phyloP scores from a whole-genome alignment of 441 rosid species.

The Erodium trifolium region DNA sequence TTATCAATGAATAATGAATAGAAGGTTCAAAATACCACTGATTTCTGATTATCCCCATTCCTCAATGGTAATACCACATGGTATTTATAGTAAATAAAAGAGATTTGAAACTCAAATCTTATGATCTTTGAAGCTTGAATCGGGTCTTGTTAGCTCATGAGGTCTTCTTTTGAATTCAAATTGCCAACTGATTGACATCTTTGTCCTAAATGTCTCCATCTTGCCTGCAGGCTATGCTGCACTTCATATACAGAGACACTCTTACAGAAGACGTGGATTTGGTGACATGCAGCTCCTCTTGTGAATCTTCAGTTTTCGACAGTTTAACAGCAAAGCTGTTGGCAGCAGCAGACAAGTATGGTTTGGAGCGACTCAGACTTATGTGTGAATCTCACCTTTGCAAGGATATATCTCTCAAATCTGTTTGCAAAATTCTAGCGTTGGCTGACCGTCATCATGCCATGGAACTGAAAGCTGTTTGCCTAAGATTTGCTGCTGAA shows the following conservation, averaged over 20 bases:
- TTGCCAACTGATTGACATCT: neutral
- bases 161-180: too few relatives aligned
- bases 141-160: too few relatives aligned
- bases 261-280: slow-evolving; percentile 75
- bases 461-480: slow-evolving; percentile 62
- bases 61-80: too few relatives aligned
- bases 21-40: too few relatives aligned
- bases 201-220: slow-evolving; percentile 1
- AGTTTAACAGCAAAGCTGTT: slow-evolving; percentile 66
- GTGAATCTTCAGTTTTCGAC: slow-evolving; percentile 29
- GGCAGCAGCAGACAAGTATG: slow-evolving; percentile 93
- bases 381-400: slow-evolving; percentile 67
- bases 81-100: too few relatives aligned
- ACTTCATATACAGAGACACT: slow-evolving; percentile 74
- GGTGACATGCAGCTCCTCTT: slow-evolving; percentile 33
- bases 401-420: slow-evolving; percentile 64
- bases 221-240: slow-evolving; percentile 61
- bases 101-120: too few relatives aligned
- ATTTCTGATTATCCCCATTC: too few relatives aligned
- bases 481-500: slow-evolving; percentile 74
- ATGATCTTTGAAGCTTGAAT: too few relatives aligned
- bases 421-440: slow-evolving; percentile 77
- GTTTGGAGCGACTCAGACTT: slow-evolving; percentile 64
- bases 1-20: too few relatives aligned
- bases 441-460: slow-evolving; percentile 93